Conservation (phyloP, 2,329 filamentous ascomycete species). For the Pseudogymnoascus sp. region DNA sequence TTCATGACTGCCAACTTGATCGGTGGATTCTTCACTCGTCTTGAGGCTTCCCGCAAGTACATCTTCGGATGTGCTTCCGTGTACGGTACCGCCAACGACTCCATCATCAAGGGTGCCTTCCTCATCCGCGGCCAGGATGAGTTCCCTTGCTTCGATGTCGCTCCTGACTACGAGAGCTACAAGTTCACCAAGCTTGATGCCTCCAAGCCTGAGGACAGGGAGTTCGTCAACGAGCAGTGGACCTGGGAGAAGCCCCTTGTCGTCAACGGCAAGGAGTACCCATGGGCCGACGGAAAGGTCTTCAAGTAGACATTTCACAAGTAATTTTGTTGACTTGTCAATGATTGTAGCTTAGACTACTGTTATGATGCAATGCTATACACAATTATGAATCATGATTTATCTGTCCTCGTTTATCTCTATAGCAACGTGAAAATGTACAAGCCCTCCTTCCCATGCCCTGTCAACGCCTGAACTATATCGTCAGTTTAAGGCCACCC, state of each 20-base stretch:
- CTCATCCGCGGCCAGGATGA: slow-evolving; percentile 87
- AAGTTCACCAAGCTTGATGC: slow-evolving; percentile 93
- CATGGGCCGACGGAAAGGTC: slow-evolving; percentile 88
- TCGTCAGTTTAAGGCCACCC: no score
- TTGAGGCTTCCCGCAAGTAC: slow-evolving; percentile 97
- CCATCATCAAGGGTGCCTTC: slow-evolving; percentile 87
- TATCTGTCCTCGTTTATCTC: background rate
- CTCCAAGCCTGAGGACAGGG: slow-evolving; percentile 72
- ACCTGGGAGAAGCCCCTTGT: slow-evolving; percentile 79
- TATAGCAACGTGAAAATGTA: background rate
- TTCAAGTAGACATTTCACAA: slow-evolving; percentile 70
- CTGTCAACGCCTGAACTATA: no score
- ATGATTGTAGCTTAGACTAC: slow-evolving; percentile 6
- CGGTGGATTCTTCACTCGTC: slow-evolving; percentile 93
- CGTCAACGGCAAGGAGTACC: slow-evolving; percentile 79
- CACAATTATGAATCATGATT: slow-evolving; percentile 7
- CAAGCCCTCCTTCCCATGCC: background rate
- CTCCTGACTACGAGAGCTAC: slow-evolving; percentile 96
- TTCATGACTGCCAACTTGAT: slow-evolving; percentile 99
- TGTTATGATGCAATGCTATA: slow-evolving; percentile 11
- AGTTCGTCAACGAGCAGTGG: slow-evolving; percentile 83
- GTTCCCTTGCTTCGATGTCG: slow-evolving; percentile 84
- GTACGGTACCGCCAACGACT: slow-evolving; percentile 82
- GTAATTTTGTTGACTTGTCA: slow-evolving; percentile 7
- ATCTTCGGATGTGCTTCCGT: slow-evolving; percentile 87